phyloP scores from a whole-genome alignment of 768 basidiomycete genomes.

The Coprinopsis cinerea region DNA sequence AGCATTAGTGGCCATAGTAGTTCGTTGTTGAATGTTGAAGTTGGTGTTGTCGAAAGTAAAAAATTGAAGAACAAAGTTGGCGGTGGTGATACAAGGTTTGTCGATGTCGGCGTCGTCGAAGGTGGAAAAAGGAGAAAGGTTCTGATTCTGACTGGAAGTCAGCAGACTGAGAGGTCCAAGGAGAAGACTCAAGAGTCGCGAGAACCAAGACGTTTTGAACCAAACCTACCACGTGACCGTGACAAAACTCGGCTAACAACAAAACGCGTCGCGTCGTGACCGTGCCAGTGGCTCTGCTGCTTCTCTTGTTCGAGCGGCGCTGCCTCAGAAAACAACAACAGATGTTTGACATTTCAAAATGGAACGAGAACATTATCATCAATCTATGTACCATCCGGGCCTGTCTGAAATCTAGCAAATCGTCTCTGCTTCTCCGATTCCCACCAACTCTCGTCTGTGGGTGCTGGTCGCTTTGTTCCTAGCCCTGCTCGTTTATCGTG shows the following conservation, averaged over 20 bases:
- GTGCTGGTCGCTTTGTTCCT: constrained; percentile 32
- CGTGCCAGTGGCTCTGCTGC: neutral
- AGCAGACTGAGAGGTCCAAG: too few species aligned
- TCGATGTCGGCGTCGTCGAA: constrained; percentile 13
- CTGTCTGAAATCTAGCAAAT: constrained; percentile 25
- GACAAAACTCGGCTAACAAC: constrained; percentile 14
- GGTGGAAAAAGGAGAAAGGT: constrained; percentile 22
- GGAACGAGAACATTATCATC: too few species aligned
- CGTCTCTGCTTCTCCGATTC: constrained; percentile 34
- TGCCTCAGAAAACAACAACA: neutral
- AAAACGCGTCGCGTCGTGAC: constrained; percentile 1
- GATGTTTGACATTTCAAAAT: too few species aligned
- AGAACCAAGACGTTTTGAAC: constrained; percentile 17
- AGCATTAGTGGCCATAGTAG: constrained; percentile 55
- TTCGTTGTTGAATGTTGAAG: constrained; percentile 21
- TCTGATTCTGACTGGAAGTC: neutral
- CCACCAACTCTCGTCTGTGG: constrained; percentile 27
- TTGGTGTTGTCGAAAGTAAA: constrained; percentile 22
- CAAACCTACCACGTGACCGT: constrained; percentile 24
- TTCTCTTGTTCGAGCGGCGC: too few species aligned
- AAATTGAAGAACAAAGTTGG: constrained; percentile 18
- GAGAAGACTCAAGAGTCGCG: too few species aligned
- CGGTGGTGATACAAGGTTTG: constrained; percentile 1
- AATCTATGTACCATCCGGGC: constrained; percentile 2
- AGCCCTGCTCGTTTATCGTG: constrained; percentile 47